Evolutionary conservation across 176 grass and related monocot species (phyloP).

Genomic region (Oryza coarctata): DNA sequence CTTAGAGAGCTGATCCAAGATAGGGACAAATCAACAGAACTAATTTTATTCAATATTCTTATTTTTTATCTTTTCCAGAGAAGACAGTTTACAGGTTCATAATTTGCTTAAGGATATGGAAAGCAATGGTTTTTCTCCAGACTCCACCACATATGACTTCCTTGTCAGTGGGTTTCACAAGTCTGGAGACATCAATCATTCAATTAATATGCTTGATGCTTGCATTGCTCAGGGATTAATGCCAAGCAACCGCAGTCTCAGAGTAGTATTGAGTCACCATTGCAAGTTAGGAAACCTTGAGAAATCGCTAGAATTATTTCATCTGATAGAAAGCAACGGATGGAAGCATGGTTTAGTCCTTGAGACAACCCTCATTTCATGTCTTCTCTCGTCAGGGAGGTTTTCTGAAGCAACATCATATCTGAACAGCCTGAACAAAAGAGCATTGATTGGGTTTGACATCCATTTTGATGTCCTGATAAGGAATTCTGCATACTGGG

Average conservation of each 20-base stretch:
- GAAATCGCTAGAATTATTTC: constrained; percentile 71
- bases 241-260: constrained; percentile 81
- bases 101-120: constrained; percentile 65
- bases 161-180: constrained; percentile 82
- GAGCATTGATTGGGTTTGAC: constrained; percentile 30
- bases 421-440: constrained; percentile 52
- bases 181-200: constrained; percentile 53
- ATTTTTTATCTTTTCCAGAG: constrained; percentile 74
- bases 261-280: constrained; percentile 69
- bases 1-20: constrained; percentile 53
- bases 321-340: constrained; percentile 48
- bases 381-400: constrained; percentile 58
- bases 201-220: constrained; percentile 61
- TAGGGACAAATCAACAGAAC: constrained; percentile 44
- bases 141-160: constrained; percentile 83
- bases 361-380: constrained; percentile 42
- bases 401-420: constrained; percentile 60
- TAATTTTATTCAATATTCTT: constrained; percentile 71
- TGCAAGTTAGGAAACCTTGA: constrained; percentile 55
- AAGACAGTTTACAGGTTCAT: constrained; percentile 52
- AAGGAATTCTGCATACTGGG: constrained; percentile 60
- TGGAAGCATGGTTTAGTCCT: constrained; percentile 73
- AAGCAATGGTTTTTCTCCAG: constrained; percentile 45
- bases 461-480: constrained; percentile 56
- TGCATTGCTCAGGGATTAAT: constrained; percentile 61